Percentiles rank a stretch among this genome's conserved stretches.
phyloP scores from a whole-genome alignment of 2,329 filamentous ascomycete species.

The Cladosporium halotolerans region DNA sequence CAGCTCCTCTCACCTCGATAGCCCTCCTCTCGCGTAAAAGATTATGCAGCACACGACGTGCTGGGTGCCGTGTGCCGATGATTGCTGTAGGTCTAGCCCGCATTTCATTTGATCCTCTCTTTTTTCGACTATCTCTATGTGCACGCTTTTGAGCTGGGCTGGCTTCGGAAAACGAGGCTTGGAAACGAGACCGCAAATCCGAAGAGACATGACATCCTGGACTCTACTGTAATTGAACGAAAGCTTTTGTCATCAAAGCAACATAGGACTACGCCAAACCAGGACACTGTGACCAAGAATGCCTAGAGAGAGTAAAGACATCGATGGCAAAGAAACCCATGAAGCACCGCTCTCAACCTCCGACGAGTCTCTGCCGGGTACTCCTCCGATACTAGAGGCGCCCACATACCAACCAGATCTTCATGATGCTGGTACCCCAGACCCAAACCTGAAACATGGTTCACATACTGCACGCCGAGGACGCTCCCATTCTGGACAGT shows the following conservation, averaged over 20 bases:
- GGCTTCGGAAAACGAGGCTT: no score
- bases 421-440: not conserved
- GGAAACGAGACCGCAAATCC: no score
- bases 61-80: slow-evolving; percentile 7
- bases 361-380: not conserved
- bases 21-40: slow-evolving; percentile 1
- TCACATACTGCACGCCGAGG: not conserved
- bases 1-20: not conserved
- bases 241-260: no score
- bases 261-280: no score
- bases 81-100: not conserved
- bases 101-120: no score
- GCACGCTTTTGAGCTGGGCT: not conserved
- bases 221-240: no score
- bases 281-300: not conserved
- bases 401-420: not conserved
- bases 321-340: not conserved
- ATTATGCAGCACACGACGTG: not conserved
- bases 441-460: not conserved
- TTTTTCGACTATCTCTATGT: not conserved
- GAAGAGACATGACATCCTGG: no score
- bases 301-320: not conserved
- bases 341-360: not conserved
- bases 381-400: not conserved
- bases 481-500: not conserved